Evolutionary conservation across 352 stramenopile species (phyloP).

Genomic region (Pythium apleroticum): DNA sequence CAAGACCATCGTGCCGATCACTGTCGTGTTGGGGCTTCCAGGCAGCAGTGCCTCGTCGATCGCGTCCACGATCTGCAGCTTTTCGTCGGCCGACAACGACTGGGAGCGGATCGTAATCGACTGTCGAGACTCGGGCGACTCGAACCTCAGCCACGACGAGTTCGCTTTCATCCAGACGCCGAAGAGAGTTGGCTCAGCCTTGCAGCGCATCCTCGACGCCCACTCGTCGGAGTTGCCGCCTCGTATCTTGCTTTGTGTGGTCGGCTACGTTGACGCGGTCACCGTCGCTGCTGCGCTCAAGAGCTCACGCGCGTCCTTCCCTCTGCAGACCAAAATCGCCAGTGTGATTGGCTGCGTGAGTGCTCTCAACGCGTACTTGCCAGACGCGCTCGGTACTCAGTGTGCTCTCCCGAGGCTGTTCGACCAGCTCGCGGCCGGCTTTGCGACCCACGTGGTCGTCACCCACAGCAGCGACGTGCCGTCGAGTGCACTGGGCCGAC

Average conservation of each 20-base stretch:
- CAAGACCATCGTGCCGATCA: slow-evolving; percentile 51
- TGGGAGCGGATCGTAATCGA: slow-evolving; percentile 41
- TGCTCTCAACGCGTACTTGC: slow-evolving; percentile 54
- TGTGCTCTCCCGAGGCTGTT: slow-evolving; percentile 60
- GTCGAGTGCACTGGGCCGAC: slow-evolving; percentile 34
- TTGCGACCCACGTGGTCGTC: slow-evolving; percentile 66
- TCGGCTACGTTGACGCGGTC: slow-evolving; percentile 61
- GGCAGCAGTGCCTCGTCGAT: slow-evolving; percentile 49
- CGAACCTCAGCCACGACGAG: slow-evolving; percentile 18
- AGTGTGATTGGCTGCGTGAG: slow-evolving; percentile 51
- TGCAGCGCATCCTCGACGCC: slow-evolving; percentile 13
- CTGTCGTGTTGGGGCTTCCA: slow-evolving; percentile 62
- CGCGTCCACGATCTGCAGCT: slow-evolving; percentile 40
- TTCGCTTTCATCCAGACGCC: slow-evolving; percentile 29
- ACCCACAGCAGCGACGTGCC: slow-evolving; percentile 52
- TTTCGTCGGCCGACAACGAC: slow-evolving; percentile 43
- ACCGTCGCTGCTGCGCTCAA: slow-evolving; percentile 47
- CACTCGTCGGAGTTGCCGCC: slow-evolving; percentile 31
- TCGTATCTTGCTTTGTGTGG: slow-evolving; percentile 51
- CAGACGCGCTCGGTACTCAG: slow-evolving; percentile 38
- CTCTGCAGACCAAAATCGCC: slow-evolving; percentile 41
- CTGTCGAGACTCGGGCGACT: slow-evolving; percentile 21
- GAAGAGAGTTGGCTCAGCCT: slow-evolving; percentile 20
- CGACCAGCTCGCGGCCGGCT: slow-evolving; percentile 62
- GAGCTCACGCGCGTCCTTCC: slow-evolving; percentile 10